These are phyloP conservation scores for Coemansia sp. DNA, from an alignment of 192 early-diverging fungal species.

Conservation along the genomic window DNA sequence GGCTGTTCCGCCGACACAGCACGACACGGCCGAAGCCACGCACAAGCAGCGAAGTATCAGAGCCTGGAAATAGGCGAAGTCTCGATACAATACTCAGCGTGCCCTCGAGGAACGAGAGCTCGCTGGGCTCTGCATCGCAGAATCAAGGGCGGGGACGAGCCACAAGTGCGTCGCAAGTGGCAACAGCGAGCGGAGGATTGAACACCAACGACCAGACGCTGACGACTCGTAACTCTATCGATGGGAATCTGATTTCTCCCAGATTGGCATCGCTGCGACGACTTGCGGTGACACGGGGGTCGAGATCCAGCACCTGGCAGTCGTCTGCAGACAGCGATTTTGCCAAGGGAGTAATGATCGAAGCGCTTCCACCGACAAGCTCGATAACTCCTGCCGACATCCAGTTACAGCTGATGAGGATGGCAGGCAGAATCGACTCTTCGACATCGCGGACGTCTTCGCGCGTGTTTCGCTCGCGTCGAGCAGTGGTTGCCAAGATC, in stretches of 20 bases:
- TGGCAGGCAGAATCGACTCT: neutral
- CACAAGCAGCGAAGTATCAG: neutral
- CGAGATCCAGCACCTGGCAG: conserved; percentile 27
- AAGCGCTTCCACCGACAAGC: neutral
- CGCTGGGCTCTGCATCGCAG: conserved; percentile 2
- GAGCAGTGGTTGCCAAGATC: conserved; percentile 34
- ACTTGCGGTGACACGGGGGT: conserved; percentile 23
- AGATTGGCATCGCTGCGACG: conserved; percentile 23
- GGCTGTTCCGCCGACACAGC: conserved; percentile 34
- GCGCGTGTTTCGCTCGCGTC: conserved; percentile 9
- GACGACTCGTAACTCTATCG: conserved; percentile 3
- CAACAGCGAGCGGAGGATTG: neutral
- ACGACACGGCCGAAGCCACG: neutral
- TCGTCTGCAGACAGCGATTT: neutral
- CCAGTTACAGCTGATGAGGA: conserved; percentile 5
- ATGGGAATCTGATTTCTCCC: conserved; percentile 10
- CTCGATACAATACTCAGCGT: conserved; percentile 18
- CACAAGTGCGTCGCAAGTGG: conserved; percentile 13
- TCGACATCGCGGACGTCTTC: conserved; percentile 6
- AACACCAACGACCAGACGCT: neutral
- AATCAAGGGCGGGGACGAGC: conserved; percentile 15
- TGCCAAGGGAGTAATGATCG: neutral
- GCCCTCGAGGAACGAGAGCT: neutral
- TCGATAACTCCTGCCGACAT: conserved; percentile 13
- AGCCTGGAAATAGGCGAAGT: neutral